Evolutionary conservation across 2,329 filamentous ascomycete species (phyloP).

Genomic region (Akanthomyces uredinophilus): DNA sequence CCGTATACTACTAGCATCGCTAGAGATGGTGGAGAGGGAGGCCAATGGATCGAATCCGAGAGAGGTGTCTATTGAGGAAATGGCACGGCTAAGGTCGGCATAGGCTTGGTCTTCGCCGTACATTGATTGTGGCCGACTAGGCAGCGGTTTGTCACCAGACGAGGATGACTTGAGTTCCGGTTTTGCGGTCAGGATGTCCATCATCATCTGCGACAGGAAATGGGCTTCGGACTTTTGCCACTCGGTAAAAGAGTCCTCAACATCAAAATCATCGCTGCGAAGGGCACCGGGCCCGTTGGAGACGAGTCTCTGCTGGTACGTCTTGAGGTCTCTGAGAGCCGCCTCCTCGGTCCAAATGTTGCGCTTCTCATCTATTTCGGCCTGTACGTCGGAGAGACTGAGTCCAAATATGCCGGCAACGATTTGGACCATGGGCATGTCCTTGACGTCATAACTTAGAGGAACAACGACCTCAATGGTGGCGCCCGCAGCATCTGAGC

Average conservation of each 20-base stretch:
- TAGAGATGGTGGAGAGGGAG: constrained; percentile 60
- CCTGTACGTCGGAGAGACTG: constrained; percentile 72
- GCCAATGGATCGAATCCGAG: constrained; percentile 60
- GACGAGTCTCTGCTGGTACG: constrained; percentile 84
- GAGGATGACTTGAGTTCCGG: constrained; percentile 78
- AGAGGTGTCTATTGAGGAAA: constrained; percentile 40
- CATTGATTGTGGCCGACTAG: constrained; percentile 41
- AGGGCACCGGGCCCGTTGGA: constrained; percentile 73
- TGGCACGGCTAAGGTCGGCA: constrained; percentile 46
- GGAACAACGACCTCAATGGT: constrained; percentile 79
- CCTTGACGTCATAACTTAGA: constrained; percentile 86
- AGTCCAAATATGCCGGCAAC: constrained; percentile 84
- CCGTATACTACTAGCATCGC: constrained; percentile 50
- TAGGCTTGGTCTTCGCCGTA: constrained; percentile 47
- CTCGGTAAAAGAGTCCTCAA: constrained; percentile 78
- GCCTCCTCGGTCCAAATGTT: constrained; percentile 85
- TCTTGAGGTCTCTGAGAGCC: constrained; percentile 84
- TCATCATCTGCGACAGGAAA: constrained; percentile 87
- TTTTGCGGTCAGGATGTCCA: constrained; percentile 80
- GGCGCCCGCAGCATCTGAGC: constrained; percentile 30
- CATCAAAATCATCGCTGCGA: constrained; percentile 79
- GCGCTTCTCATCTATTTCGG: constrained; percentile 78
- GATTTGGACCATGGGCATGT: constrained; percentile 89
- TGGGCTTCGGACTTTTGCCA: constrained; percentile 90
- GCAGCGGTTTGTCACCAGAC: constrained; percentile 53